Evolutionary conservation across 2,329 filamentous ascomycete genomes (phyloP).

Genomic region (Chrysoporthe deuterocubensis): DNA sequence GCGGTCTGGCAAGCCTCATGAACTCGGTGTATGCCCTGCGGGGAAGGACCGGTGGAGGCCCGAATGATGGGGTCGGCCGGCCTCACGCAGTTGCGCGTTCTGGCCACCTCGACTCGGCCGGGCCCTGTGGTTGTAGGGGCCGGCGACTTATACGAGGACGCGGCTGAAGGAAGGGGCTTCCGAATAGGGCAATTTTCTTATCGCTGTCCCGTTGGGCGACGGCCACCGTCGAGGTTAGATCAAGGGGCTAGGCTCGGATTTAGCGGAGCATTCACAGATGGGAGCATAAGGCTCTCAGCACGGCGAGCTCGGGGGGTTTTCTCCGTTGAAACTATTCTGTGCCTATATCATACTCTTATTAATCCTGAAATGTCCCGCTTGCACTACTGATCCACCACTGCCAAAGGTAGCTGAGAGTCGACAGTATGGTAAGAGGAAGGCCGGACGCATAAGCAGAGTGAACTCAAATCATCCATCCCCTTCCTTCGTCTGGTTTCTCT

Average conservation of each 20-base stretch:
- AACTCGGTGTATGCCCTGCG: background rate
- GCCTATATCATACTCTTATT: background rate
- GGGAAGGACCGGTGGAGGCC: background rate
- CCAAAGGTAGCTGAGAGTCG: no score
- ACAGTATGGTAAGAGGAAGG: background rate
- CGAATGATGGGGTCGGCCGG: background rate
- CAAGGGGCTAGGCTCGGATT: no score
- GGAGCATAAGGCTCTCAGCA: no score
- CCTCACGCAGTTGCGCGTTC: background rate
- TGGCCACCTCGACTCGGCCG: background rate
- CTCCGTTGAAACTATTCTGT: no score
- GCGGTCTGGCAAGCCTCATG: no score
- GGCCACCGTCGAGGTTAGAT: background rate
- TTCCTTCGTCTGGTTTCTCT: constrained; percentile 19
- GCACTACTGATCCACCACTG: background rate
- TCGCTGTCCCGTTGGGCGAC: background rate
- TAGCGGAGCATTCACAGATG: no score
- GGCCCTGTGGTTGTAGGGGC: background rate
- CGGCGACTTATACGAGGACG: background rate
- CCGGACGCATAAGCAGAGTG: background rate
- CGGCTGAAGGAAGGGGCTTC: background rate
- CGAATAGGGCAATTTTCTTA: background rate
- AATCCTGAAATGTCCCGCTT: no score
- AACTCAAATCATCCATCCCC: background rate
- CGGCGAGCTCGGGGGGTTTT: no score